phyloP scores from a whole-genome alignment of 805 yeast species.

The Teunomyces aglyptinius region DNA sequence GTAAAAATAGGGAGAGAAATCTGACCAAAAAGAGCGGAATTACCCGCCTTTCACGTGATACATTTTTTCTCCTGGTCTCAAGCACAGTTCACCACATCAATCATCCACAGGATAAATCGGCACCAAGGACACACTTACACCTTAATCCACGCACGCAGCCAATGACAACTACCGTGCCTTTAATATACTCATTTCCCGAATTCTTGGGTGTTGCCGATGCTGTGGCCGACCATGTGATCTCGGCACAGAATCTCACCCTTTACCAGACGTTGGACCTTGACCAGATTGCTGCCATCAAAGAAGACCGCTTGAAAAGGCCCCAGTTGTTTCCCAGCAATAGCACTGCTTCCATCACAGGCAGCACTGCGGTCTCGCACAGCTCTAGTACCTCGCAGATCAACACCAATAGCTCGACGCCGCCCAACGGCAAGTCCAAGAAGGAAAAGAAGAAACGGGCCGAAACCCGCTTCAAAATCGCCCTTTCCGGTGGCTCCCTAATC shows the following conservation, averaged over 20 bases:
- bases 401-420: slow-evolving; percentile 6
- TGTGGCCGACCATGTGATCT: slow-evolving; percentile 89
- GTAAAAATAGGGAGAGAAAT: neutral
- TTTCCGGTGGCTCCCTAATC: slow-evolving; percentile 90
- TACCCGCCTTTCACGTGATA: slow-evolving; percentile 3
- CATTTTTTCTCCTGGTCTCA: neutral
- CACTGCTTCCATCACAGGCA: slow-evolving; percentile 8
- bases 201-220: slow-evolving; percentile 92
- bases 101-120: slow-evolving; percentile 2
- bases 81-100: neutral
- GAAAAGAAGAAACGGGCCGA: slow-evolving; percentile 54
- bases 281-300: slow-evolving; percentile 32
- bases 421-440: slow-evolving; percentile 20
- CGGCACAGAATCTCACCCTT: slow-evolving; percentile 78
- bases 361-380: neutral
- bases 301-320: slow-evolving; percentile 17
- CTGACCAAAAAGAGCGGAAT: neutral
- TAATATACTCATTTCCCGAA: slow-evolving; percentile 89
- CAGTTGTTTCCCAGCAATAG: slow-evolving; percentile 17
- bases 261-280: slow-evolving; percentile 40
- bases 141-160: neutral
- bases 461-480: slow-evolving; percentile 81
- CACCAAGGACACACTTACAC: neutral
- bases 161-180: slow-evolving; percentile 95
- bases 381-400: slow-evolving; percentile 4